phyloP scores from a whole-genome alignment of 1,284 basidiomycete species.

The Coniophora puteana region DNA sequence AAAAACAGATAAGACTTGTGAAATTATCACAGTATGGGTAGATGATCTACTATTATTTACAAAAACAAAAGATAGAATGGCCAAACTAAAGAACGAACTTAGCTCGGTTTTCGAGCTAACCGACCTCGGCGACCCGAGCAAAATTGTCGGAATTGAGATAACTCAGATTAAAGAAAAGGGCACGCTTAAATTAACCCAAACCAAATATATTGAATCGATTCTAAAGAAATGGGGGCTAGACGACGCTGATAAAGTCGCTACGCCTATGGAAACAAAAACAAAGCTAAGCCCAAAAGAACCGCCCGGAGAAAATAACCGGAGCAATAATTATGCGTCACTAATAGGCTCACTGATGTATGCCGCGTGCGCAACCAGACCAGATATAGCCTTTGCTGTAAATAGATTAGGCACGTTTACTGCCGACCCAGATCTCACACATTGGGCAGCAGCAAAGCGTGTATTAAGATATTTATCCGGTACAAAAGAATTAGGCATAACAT shows the following conservation, averaged over 20 bases:
- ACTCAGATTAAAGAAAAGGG: neutral
- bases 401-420: neutral
- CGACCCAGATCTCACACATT: slow-evolving; percentile 1
- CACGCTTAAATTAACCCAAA: neutral
- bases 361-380: neutral
- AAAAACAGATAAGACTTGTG: neutral
- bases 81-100: slow-evolving; percentile 1
- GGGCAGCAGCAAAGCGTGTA: slow-evolving; percentile 2
- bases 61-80: neutral
- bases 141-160: neutral
- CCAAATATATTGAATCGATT: slow-evolving; percentile 1
- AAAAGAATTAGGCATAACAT: neutral
- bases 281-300: neutral
- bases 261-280: neutral
- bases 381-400: slow-evolving; percentile 3
- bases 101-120: neutral
- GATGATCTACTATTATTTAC: slow-evolving; percentile 9
- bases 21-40: slow-evolving; percentile 10
- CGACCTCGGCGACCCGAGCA: slow-evolving; percentile 1
- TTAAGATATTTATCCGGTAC: slow-evolving; percentile 6
- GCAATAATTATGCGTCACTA: neutral
- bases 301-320: neutral
- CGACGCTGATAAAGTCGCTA: neutral
- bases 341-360: slow-evolving; percentile 5
- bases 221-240: neutral